phyloP scores from a whole-genome alignment of 1,284 basidiomycete species.

The Heterobasidion parviporum region DNA sequence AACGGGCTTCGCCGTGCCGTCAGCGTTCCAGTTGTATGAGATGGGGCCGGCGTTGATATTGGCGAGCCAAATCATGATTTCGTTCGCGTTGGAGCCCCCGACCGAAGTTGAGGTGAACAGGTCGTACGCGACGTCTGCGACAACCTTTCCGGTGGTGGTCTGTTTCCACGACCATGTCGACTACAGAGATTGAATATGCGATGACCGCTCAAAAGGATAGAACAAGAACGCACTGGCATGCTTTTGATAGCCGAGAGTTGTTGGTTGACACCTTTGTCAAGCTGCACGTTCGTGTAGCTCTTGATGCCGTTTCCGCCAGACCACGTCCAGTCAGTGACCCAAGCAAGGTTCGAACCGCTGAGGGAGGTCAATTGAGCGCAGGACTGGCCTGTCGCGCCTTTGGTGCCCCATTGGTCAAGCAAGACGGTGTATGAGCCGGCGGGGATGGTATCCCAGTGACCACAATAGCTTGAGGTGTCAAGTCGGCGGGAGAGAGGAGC shows the following conservation, averaged over 20 bases:
- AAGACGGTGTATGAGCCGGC: conserved; percentile 39
- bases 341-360: conserved; percentile 36
- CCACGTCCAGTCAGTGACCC: conserved; percentile 53
- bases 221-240: conserved; percentile 38
- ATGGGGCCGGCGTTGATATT: conserved; percentile 53
- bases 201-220: background rate
- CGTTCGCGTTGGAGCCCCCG: conserved; percentile 42
- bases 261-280: conserved; percentile 42
- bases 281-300: conserved; percentile 52
- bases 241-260: conserved; percentile 43
- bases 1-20: conserved; percentile 39
- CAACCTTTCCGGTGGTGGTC: conserved; percentile 20
- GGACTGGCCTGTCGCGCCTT: conserved; percentile 41
- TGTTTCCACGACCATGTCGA: conserved; percentile 37
- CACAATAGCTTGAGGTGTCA: conserved; percentile 27
- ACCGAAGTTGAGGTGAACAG: conserved; percentile 48
- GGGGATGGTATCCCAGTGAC: conserved; percentile 41
- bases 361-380: conserved; percentile 43
- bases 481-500: background rate
- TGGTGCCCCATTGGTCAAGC: conserved; percentile 45
- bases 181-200: conserved; percentile 15
- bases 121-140: conserved; percentile 54
- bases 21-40: conserved; percentile 34
- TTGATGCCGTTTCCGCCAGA: conserved; percentile 43
- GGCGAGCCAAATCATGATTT: conserved; percentile 65